Base-by-base conservation (phyloP, 2,329 filamentous ascomycete species). In the Zymoseptoria brevis region DNA sequence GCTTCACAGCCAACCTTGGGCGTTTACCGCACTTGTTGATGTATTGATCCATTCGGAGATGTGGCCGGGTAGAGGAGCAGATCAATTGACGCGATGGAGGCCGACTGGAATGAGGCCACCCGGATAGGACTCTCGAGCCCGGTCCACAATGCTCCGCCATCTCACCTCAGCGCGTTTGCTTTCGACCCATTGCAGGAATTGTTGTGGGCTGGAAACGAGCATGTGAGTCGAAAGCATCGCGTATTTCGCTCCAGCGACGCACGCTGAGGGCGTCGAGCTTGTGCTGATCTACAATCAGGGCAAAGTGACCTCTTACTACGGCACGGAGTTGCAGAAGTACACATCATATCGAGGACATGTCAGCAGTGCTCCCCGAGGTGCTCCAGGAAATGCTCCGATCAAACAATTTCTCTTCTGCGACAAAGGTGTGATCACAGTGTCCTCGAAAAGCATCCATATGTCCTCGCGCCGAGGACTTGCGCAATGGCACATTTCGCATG, bases 111-210 rank as follows among this genome's bases (percentile, higher is more conserved):
- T 66, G 78, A 81, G 87, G 85, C 96, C 75, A 84, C 86, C 75
- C 88, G 90, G 75, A 85, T 94, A 76, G 83, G 86, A 73, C 84
- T 95, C 75, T 89, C 90, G 74, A 86, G 89, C 69, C 86, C 88
- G 69, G 87, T 84, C 71, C 80, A 85, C 69, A 86, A 88, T 77
- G 82, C 82, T 65, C 78, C 88, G 69, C 82, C 86, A 50, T 88
- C 88, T 21, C 84, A 85, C 59, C 85, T 90, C 66, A 87, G 88
- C 51, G 87, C 90, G 2, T 83, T 96, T 74, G 87, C 88, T 53
- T 99, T 99, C 75, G 94, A 99, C 74, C 88, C 87, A 59, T 81
- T 82, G 48, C 88, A 96, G 73, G 94, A 99, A 74, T 81, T 99
- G 41, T 77, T 99, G 56, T 99, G 95, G 94, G 85, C 87, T 2